These are phyloP conservation scores for Schoenoplectus tabernaemontani DNA, from an alignment of 202 grass and related monocot genomes.

Conservation along the genomic window DNA sequence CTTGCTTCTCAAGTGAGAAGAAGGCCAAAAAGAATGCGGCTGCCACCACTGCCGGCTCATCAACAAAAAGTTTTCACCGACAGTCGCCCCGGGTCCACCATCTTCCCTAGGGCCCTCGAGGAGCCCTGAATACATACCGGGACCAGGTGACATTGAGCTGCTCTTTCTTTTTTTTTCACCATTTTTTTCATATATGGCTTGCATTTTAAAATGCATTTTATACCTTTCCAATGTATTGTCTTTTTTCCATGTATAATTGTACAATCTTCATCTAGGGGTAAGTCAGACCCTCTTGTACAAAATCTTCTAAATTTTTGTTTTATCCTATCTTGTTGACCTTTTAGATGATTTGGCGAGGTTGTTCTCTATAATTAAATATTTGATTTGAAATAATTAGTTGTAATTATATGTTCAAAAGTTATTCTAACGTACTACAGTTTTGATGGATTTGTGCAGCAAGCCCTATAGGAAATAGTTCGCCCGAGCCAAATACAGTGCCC, in stretches of 20 bases:
- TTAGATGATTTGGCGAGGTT: neutral
- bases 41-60: neutral
- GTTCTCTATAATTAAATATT: neutral
- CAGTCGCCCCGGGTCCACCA: conserved; percentile 20
- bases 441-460: conserved; percentile 23
- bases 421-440: neutral
- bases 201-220: neutral
- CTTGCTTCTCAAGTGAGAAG: conserved; percentile 60
- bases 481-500: conserved; percentile 1
- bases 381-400: too few species aligned
- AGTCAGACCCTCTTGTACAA: too few species aligned
- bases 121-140: neutral
- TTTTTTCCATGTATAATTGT: neutral
- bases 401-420: neutral
- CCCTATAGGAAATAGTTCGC: neutral
- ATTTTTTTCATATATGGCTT: neutral
- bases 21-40: neutral
- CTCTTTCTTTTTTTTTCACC: too few species aligned
- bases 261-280: too few species aligned
- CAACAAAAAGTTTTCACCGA: neutral
- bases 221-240: neutral
- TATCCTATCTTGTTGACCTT: neutral
- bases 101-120: conserved; percentile 14
- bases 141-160: neutral
- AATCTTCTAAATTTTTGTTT: too few species aligned